Percentiles rank a stretch among this genome's conserved stretches.
These are phyloP conservation scores for Cladosporium sp. DNA, from an alignment of 2,329 filamentous ascomycete genomes.

Conservation along the genomic window DNA sequence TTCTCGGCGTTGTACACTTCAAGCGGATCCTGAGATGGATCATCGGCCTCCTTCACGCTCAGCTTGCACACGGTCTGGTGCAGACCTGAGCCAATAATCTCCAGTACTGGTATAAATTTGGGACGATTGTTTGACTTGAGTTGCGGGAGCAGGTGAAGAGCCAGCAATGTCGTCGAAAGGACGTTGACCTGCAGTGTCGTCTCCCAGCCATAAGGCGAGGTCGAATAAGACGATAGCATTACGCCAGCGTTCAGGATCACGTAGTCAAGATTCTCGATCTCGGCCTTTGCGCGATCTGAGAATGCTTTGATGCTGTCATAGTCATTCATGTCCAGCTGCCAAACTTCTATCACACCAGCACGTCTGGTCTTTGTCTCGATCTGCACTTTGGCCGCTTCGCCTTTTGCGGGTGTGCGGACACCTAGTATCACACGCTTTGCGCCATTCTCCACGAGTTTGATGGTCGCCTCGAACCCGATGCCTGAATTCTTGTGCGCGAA, in stretches of 20 bases:
- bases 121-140: slow-evolving; percentile 22
- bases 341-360: slow-evolving; percentile 39
- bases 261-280: slow-evolving; percentile 25
- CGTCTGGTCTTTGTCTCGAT: slow-evolving; percentile 34
- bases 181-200: slow-evolving; percentile 54
- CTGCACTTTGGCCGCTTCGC: slow-evolving; percentile 39
- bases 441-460: slow-evolving; percentile 8
- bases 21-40: slow-evolving; percentile 2
- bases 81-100: slow-evolving; percentile 16
- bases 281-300: slow-evolving; percentile 25
- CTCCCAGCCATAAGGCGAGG: slow-evolving; percentile 36
- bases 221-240: slow-evolving; percentile 21
- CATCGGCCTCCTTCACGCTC: not conserved
- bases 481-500: not conserved
- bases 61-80: not conserved
- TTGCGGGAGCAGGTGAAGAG: slow-evolving; percentile 28
- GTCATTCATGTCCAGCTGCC: slow-evolving; percentile 41
- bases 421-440: slow-evolving; percentile 42
- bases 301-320: slow-evolving; percentile 37
- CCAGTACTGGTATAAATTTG: slow-evolving; percentile 16
- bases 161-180: slow-evolving; percentile 53
- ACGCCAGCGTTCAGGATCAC: slow-evolving; percentile 38
- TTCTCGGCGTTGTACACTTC: slow-evolving; percentile 4
- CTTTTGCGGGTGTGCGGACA: slow-evolving; percentile 40
- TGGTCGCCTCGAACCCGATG: not conserved